A percentile compares a stretch with the other conserved stretches of the same genome.
phyloP scores from a whole-genome alignment of 169 alveolate species.

The Plasmodium falciparum region DNA sequence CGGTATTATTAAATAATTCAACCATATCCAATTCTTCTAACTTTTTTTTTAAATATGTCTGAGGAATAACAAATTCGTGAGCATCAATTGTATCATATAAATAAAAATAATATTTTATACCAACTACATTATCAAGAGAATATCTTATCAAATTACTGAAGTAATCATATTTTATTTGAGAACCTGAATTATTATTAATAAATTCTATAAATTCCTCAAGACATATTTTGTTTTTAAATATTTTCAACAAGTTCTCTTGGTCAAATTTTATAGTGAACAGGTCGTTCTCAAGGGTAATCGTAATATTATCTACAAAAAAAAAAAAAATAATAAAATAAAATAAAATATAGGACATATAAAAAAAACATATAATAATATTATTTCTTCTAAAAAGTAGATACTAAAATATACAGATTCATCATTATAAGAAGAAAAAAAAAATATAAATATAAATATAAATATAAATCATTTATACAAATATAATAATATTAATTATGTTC shows the following conservation, averaged over 20 bases:
- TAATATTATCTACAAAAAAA: slow-evolving; percentile 18
- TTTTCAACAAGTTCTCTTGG: slow-evolving; percentile 51
- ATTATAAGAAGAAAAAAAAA: too few relatives aligned
- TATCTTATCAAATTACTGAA: slow-evolving; percentile 44
- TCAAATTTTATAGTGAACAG: slow-evolving; percentile 66
- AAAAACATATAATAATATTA: not conserved
- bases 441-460: not conserved
- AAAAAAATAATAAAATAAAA: not conserved
- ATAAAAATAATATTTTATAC: slow-evolving; percentile 84
- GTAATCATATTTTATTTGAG: slow-evolving; percentile 36
- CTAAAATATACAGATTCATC: not conserved
- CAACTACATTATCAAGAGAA: slow-evolving; percentile 77
- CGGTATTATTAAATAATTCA: slow-evolving; percentile 65
- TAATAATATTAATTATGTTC: not conserved
- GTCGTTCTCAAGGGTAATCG: slow-evolving; percentile 53
- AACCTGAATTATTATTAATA: slow-evolving; percentile 17
- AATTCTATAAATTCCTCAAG: slow-evolving; percentile 55
- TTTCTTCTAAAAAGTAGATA: not conserved
- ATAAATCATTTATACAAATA: not conserved
- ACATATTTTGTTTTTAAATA: slow-evolving; percentile 46
- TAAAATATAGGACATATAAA: not conserved
- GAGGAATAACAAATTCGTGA: slow-evolving; percentile 85
- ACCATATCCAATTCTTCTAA: slow-evolving; percentile 53
- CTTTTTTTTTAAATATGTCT: slow-evolving; percentile 70
- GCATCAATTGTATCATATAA: slow-evolving; percentile 86